Evolutionary conservation across 768 basidiomycete species (phyloP), one percentile per base, ranked within the genome.

Genomic region (Mrakia gelida): DNA sequence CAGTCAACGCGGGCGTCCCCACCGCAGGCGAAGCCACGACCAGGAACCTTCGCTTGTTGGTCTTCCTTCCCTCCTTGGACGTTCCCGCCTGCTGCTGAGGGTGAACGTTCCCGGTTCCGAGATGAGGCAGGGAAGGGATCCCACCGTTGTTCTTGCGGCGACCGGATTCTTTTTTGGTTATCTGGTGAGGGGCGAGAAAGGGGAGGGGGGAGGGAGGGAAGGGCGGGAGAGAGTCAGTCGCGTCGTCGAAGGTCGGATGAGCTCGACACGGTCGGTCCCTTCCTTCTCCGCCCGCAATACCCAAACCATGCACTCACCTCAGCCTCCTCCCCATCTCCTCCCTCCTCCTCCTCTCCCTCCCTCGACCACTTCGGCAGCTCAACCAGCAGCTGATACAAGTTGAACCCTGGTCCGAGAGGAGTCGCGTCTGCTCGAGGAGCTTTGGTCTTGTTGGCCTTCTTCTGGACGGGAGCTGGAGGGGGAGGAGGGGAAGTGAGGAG

Each of bases 291-390:
- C n/a, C n/a, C n/a, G n/a, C n/a, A n/a, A n/a, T n/a, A n/a, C n/a
- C n/a, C n/a, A n/a, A n/a, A n/a, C n/a, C n/a, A n/a, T n/a, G n/a
- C n/a, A n/a, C n/a, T n/a, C 21, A 34, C 54, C 49, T 59, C 73
- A 3, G 7, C 56, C 15, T 73, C 73, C 54, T 73, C 73, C 18
- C 56, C 32, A 23, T 54, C 54, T 73, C 73, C 18, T 30, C 49
- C 49, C 0, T 52, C 73, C 23, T 59, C 73, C 8, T 73, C 71
- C 54, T 70, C 67, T 0, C 13, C 67, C 38, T 70, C 67, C n/a
- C 32, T 38, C 13, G 75, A 34, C 75, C 75, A 75, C 63, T 75
- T 75, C 13, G 75, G 75, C 26, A 75, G 23, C 65, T 75, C 75
- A 8, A 75, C 61, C 28, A 75, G 28, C 49, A 61, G 75, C 49